Evolutionary conservation across 441 rosid genomes (phyloP).

Genomic region (Populus trichocarpa): DNA sequence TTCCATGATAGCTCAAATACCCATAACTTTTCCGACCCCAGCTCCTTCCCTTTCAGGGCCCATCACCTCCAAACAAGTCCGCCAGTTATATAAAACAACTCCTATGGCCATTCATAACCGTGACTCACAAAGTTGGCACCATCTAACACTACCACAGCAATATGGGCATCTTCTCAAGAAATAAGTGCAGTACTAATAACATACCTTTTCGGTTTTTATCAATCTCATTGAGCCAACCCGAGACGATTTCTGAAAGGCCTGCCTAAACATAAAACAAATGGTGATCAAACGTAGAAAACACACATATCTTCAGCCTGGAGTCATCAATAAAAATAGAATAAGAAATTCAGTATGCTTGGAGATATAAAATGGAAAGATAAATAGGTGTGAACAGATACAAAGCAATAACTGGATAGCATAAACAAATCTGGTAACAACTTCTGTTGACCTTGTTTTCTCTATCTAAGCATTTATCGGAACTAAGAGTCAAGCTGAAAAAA

Average conservation of each 20-base stretch:
- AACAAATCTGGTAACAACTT: neutral
- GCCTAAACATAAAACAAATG: neutral
- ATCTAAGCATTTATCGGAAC: neutral
- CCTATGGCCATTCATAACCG: neutral
- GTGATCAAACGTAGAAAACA: no score
- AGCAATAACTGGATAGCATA: neutral
- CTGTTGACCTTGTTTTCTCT: neutral
- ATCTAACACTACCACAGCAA: neutral
- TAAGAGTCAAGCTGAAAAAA: conserved; percentile 1
- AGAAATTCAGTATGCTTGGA: neutral
- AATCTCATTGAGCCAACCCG: no score
- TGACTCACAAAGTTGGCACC: neutral
- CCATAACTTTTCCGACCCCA: no score
- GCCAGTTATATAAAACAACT: neutral
- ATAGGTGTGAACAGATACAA: neutral
- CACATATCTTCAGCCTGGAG: neutral
- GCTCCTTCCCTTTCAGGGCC: no score
- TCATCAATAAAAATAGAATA: neutral
- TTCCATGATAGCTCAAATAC: no score
- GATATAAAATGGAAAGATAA: neutral
- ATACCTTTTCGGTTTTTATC: neutral
- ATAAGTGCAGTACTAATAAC: no score
- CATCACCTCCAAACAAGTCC: neutral
- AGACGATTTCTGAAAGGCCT: no score
- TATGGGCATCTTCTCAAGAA: no score